These are phyloP conservation scores for Pulveroboletus sp. DNA, from an alignment of 768 basidiomycete genomes.

Conservation along the genomic window DNA sequence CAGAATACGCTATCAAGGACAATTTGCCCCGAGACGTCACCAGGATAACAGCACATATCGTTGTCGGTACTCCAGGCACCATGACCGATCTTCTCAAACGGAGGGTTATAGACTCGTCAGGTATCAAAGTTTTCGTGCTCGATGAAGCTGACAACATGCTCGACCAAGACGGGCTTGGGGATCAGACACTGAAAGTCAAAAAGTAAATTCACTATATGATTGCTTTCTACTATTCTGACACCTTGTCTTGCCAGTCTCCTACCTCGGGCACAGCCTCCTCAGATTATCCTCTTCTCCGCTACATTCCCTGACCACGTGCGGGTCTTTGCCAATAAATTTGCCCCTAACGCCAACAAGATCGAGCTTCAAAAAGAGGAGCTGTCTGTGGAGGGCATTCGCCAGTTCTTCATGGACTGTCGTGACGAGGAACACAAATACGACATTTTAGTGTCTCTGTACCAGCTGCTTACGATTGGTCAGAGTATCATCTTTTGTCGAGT, in stretches of 20 bases:
- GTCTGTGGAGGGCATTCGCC: slow-evolving; percentile 88
- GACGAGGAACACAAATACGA: slow-evolving; percentile 94
- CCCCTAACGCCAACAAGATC: slow-evolving; percentile 94
- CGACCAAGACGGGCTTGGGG: slow-evolving; percentile 88
- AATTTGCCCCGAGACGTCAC: slow-evolving; percentile 61
- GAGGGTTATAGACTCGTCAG: slow-evolving; percentile 70
- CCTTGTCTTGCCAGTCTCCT: slow-evolving; percentile 44
- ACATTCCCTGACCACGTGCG: slow-evolving; percentile 96
- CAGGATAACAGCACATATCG: slow-evolving; percentile 78
- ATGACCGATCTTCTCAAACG: slow-evolving; percentile 81
- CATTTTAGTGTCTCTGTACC: slow-evolving; percentile 85
- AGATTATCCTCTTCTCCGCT: slow-evolving; percentile 96
- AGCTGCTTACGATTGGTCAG: slow-evolving; percentile 90
- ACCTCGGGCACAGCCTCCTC: slow-evolving; percentile 50
- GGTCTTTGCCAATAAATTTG: slow-evolving; percentile 87
- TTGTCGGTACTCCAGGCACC: slow-evolving; percentile 96
- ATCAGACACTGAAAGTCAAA: slow-evolving; percentile 90
- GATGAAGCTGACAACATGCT: slow-evolving; percentile 99
- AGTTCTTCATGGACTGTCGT: slow-evolving; percentile 97
- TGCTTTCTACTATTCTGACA: slow-evolving; percentile 10
- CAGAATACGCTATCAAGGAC: slow-evolving; percentile 94
- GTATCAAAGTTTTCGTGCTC: slow-evolving; percentile 88
- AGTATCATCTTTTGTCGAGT: slow-evolving; percentile 98
- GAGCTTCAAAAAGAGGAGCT: slow-evolving; percentile 92
- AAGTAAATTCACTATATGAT: slow-evolving; percentile 51